Evolutionary conservation across 192 early-diverging fungal genomes (phyloP).

Genomic region (Gigaspora rosea): DNA sequence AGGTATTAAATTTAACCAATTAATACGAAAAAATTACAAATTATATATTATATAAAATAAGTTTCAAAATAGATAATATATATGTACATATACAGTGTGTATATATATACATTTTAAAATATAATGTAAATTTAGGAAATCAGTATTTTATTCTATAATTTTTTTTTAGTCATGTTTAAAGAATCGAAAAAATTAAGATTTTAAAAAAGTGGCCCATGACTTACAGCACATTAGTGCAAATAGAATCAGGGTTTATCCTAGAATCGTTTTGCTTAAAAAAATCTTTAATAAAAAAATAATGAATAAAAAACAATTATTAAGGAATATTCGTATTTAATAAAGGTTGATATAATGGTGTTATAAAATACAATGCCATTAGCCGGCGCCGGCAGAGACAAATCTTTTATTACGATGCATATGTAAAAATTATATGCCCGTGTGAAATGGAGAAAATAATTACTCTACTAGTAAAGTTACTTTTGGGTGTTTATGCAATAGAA

Average conservation of each 20-base stretch:
- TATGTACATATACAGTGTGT: too few species aligned
- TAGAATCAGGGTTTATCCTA: slow-evolving; percentile 83
- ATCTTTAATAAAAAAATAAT: slow-evolving; percentile 64
- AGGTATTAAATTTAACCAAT: too few species aligned
- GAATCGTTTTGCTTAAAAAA: slow-evolving; percentile 72
- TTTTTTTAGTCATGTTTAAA: too few species aligned
- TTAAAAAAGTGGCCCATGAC: not conserved
- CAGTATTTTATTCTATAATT: too few species aligned
- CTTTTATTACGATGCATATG: not conserved
- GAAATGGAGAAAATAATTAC: slow-evolving; percentile 1
- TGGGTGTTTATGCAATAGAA: slow-evolving; percentile 3
- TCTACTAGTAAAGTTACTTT: slow-evolving; percentile 12
- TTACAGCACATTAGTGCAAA: not conserved
- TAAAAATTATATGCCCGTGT: not conserved
- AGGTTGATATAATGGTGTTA: slow-evolving; percentile 17
- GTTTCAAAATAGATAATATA: too few species aligned
- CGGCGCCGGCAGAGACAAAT: not conserved
- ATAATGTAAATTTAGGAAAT: too few species aligned
- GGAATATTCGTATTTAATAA: slow-evolving; percentile 66
- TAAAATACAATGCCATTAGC: not conserved
- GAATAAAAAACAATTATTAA: slow-evolving; percentile 94
- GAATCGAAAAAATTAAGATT: too few species aligned
- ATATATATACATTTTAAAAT: too few species aligned
- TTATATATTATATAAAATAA: too few species aligned
- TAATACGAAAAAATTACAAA: too few species aligned